Base-by-base conservation (phyloP, 495 filamentous ascomycete species). In the Penicillium alfredii region DNA sequence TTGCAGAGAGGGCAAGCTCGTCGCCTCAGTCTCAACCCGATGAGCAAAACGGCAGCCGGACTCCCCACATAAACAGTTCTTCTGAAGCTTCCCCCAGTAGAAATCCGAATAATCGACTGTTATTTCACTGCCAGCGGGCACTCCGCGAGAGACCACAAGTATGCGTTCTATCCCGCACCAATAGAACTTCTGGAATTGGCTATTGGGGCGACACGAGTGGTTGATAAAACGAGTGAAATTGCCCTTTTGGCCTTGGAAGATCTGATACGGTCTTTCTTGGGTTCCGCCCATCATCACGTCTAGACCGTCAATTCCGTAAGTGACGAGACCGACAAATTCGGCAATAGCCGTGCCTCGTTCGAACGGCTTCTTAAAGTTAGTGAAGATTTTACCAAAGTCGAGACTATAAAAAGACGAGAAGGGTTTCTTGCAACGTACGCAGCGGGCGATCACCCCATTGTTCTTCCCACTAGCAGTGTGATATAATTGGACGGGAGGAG, bases 221-320 rank as follows among this genome's bases (percentile, higher is more conserved):
- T 65, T 66, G 31, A 66, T 52, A 30, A 70, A 68, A 4, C 64
- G 53, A 8, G 64, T 70, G 35, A 64, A 63, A 41, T 70, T 68
- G 7, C 66, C 64, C 38, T 53, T 45, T 14, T 40, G 27, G 1
- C 60, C 64, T 47, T 54, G 45, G 40, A 40, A 54, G 20, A 49
- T 54, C 32, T 54, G 50, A 26, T 54, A 54, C 2, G 38, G 19
- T 55, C 52, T n/a, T n/a, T n/a, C n/a, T n/a, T n/a, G n/a, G n/a
- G n/a, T n/a, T n/a, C n/a, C n/a, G n/a, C n/a, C n/a, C 4, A 56
- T 34, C 62, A 66, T 68, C 18, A 64, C 58, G 35, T 68, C 62
- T 19, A 62, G 16, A 18, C 54, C 52, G 23, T 38, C 33, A 10
- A 63, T 53, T 7, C 49, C 39, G 21, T 33, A 33, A 21, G 50